Base-by-base conservation (phyloP, 2,329 filamentous ascomycete genomes). In the Aspergillus ruber region DNA sequence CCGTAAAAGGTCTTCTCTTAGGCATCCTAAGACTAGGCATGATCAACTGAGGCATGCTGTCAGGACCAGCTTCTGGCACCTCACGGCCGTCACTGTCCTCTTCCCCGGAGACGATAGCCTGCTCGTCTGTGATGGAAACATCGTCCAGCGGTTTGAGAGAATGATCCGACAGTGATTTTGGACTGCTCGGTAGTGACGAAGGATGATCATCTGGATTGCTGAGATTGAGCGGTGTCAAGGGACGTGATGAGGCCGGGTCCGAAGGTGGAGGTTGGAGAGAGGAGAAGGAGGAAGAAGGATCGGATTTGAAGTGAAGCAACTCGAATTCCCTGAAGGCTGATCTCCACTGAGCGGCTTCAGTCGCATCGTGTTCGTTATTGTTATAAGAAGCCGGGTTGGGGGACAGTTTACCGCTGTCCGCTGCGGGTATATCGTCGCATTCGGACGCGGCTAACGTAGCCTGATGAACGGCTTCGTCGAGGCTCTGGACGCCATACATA, bases 21-120 rank as follows among this genome's bases (percentile, higher is more conserved):
- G 93, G 91, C 81, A 98, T 93, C 52, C 82, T 84, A 59, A 98
- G 85, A 62, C 90, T 95, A 4, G 93, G 93, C 93, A 98, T 98
- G 50, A 98, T 88, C n/a, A 98, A 78, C 67, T 97, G 90, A n/a
- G 73, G 71, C 10, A 71, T 59, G 60, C 72, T 67, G 50, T 70
- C 67, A 23, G 62, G 59, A 3, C 50, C 56, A 27, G 66, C 46
- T 43, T 60, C 59, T 8, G 59, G 58, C 7, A 64, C 63, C 6
- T 53, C 56, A 8, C 50, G 46, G 10, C 50, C 44, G 15, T 63
- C 62, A 32, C 73, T 76, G 63, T 79, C 83, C 60, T 81, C 73
- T 56, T 83, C 72, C 53, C 76, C 71, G 59, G 77, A 82, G 13
- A 67, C 71, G 13, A 82, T 64, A 3, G 73, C 76, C 56, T 82